Conservation (phyloP, 2,329 filamentous ascomycete species). For the Capronia epimyces region DNA sequence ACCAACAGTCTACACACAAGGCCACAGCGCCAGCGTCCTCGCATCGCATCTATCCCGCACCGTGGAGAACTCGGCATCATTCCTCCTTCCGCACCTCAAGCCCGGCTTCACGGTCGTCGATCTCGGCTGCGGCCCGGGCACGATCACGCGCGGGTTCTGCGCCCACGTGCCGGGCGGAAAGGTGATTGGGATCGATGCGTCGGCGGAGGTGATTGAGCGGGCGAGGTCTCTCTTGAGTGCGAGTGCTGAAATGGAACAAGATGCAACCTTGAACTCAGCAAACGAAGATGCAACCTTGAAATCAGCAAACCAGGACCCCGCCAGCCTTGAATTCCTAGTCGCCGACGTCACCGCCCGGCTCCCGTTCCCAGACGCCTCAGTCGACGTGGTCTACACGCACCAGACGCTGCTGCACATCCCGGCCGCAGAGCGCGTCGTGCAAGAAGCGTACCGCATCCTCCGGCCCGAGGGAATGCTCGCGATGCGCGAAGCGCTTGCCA, state of each 20-base stretch:
- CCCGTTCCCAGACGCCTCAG: conserved; percentile 42
- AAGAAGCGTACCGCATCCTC: conserved; percentile 51
- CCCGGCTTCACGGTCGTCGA: conserved; percentile 36
- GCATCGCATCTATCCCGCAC: conserved; percentile 28
- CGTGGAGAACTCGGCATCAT: conserved; percentile 35
- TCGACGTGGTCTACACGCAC: conserved; percentile 56
- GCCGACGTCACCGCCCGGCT: conserved; percentile 39
- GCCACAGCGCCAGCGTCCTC: conserved; percentile 18
- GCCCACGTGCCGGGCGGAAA: conserved; percentile 34
- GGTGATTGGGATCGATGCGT: conserved; percentile 36
- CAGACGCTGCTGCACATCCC: conserved; percentile 54
- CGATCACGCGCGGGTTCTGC: conserved; percentile 40
- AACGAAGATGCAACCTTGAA: too few species aligned
- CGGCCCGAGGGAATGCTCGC: conserved; percentile 48
- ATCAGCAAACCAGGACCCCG: too few species aligned
- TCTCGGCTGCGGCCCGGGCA: conserved; percentile 41
- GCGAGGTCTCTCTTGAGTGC: conserved; percentile 31
- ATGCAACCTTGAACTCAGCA: too few species aligned
- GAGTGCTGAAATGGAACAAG: too few species aligned
- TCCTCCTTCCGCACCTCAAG: conserved; percentile 35
- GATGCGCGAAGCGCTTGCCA: conserved; percentile 35
- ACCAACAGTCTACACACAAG: conserved; percentile 15
- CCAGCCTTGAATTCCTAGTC: conserved; percentile 34
- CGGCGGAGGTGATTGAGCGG: conserved; percentile 29
- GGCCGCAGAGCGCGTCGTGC: conserved; percentile 46